Percentiles rank a stretch among this genome's conserved stretches.
Evolutionary conservation across 1,284 basidiomycete species (phyloP).

Genomic region (Trichosporon sp.): DNA sequence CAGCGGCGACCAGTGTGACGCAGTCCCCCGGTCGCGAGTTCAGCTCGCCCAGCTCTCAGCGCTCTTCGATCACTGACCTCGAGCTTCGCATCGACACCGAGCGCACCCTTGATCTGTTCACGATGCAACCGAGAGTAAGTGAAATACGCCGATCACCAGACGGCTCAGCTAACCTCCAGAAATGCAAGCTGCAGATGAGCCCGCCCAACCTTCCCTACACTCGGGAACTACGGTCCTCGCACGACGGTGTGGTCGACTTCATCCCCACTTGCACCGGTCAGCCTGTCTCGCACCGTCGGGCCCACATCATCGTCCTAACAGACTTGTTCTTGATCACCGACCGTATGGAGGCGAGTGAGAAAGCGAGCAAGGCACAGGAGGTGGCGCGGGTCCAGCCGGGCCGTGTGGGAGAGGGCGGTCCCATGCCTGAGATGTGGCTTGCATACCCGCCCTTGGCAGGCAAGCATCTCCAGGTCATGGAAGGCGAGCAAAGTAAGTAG

Average conservation of each 20-base stretch:
- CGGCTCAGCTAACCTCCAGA: conserved; percentile 50
- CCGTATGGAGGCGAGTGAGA: conserved; percentile 65
- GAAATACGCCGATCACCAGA: not conserved
- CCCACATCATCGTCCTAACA: conserved; percentile 82
- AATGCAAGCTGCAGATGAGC: conserved; percentile 84
- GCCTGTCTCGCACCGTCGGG: conserved; percentile 67
- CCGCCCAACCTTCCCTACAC: conserved; percentile 72
- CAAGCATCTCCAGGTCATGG: conserved; percentile 75
- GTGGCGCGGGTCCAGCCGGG: conserved; percentile 41
- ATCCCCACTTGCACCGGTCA: conserved; percentile 67
- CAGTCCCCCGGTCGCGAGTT: conserved; percentile 34
- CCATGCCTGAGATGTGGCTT: conserved; percentile 80
- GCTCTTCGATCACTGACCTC: conserved; percentile 61
- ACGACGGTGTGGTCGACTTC: conserved; percentile 70
- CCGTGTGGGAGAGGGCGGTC: conserved; percentile 48
- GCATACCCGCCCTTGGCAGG: conserved; percentile 93
- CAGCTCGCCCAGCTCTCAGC: conserved; percentile 12
- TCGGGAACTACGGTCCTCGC: conserved; percentile 70
- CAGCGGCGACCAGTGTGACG: conserved; percentile 34
- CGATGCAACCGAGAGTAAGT: conserved; percentile 84
- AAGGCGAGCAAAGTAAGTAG: conserved; percentile 53
- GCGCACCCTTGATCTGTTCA: conserved; percentile 85
- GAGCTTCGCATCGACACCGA: conserved; percentile 75
- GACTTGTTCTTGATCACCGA: conserved; percentile 88
- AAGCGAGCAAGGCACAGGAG: conserved; percentile 43